A percentile compares a stretch with the other conserved stretches of the same genome.
phyloP scores from a whole-genome alignment of 2,329 filamentous ascomycete genomes.

The Diaporthe eres region DNA sequence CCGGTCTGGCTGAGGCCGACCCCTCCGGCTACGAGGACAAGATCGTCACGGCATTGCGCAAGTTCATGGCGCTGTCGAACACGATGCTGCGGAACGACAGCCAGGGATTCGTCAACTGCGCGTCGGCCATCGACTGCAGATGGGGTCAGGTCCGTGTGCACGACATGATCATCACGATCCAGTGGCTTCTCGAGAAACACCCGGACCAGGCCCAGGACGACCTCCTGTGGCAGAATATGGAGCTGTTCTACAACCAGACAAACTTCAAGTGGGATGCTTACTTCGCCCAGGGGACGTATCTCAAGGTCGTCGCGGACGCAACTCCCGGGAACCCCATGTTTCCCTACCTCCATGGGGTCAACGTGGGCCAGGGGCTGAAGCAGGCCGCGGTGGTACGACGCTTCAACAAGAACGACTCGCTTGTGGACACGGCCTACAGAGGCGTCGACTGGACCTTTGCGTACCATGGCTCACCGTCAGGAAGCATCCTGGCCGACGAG shows the following conservation, averaged over 20 bases:
- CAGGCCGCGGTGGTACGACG: conserved; percentile 59
- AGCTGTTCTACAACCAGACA: conserved; percentile 47
- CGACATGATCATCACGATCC: conserved; percentile 46
- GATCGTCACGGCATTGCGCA: conserved; percentile 42
- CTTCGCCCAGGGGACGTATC: conserved; percentile 54
- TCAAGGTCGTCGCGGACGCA: conserved; percentile 53
- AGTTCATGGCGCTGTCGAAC: conserved; percentile 43
- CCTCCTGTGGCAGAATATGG: conserved; percentile 50
- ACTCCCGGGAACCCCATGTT: conserved; percentile 52
- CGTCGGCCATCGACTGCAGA: conserved; percentile 41
- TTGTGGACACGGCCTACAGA: conserved; percentile 55
- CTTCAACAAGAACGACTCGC: conserved; percentile 58
- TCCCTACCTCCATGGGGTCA: conserved; percentile 62
- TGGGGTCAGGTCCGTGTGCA: conserved; percentile 45
- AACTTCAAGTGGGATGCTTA: conserved; percentile 56
- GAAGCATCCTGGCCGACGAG: conserved; percentile 65
- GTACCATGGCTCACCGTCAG: conserved; percentile 63
- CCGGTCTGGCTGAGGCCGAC: conserved; percentile 52
- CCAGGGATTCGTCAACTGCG: conserved; percentile 42
- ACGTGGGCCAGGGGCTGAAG: conserved; percentile 62
- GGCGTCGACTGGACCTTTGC: conserved; percentile 62
- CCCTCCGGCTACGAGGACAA: conserved; percentile 37
- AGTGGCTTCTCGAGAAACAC: conserved; percentile 52
- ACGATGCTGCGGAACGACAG: conserved; percentile 44
- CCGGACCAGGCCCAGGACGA: conserved; percentile 43